Base-by-base conservation (phyloP, 2,329 filamentous ascomycete species). In the Cryphonectria carpinicola region DNA sequence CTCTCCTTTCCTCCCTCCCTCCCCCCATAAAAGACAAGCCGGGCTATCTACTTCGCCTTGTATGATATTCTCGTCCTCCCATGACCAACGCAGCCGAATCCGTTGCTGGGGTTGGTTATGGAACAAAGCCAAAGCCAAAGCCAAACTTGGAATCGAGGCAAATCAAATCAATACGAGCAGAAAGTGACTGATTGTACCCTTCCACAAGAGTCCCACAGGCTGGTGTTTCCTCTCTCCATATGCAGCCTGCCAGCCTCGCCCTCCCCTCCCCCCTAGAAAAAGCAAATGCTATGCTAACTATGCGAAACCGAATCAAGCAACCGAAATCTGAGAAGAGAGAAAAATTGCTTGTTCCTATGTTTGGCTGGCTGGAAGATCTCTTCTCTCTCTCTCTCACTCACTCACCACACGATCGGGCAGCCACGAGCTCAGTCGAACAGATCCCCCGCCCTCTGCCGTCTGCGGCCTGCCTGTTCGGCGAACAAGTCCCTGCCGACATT, bases 401-500 rank as follows among this genome's bases (percentile, higher is more conserved):
- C 37, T 7, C 37, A 4, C 37, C 17, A 17, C 35, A 32, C 32
- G 13, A 28, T 28, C n/a, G 54, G 66, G 28, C 8, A 32, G 32
- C 64, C 28, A 14, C 28, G 39, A 52, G 22, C 65, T 86, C 79
- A 94, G 72, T 86, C 84, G 78, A 94, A 95, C 73, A 92, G 83
- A 80, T 95, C 92, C 75, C 93, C 90, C 0, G 92, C 92, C 77
- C 84, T 89, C 75, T 91, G 88, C 74, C 92, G 87, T 73, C 84
- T 85, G 71, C 85, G 84, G 67, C 88, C 86, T 37, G 89, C 76
- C 73, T 83, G 89, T 71, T 89, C 86, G 1, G 86, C 85, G 76
- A 94, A 92, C 22, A 93, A 79, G 77, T 94, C 92, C 79, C 92
- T 93, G 65, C 88, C 89, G 2, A 86, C 81, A 76, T 93, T 93